A percentile compares a stretch with the other conserved stretches of the same genome.
phyloP scores from a whole-genome alignment of 2,329 filamentous ascomycete genomes.

The Trichothecium sympodiale region DNA sequence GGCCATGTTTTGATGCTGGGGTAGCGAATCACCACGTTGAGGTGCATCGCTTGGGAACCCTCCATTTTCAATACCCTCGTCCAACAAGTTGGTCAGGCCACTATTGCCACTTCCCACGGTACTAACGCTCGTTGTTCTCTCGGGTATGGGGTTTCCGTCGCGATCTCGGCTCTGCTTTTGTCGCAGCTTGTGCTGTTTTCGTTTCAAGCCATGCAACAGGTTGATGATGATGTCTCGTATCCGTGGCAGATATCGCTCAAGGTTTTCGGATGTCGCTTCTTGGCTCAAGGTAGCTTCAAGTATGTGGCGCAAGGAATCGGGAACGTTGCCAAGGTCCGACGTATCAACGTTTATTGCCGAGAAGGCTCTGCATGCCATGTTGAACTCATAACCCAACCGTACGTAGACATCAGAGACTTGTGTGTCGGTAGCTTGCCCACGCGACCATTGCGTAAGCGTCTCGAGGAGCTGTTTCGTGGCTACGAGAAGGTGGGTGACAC shows the following conservation, averaged over 20 bases:
- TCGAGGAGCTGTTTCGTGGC: slow-evolving; percentile 97
- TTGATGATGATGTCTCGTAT: slow-evolving; percentile 99
- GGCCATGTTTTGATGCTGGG: slow-evolving; percentile 15
- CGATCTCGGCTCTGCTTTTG: slow-evolving; percentile 50
- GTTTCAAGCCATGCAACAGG: slow-evolving; percentile 86
- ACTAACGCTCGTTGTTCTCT: slow-evolving; percentile 46
- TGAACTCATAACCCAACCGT: slow-evolving; percentile 95
- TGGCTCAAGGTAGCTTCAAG: slow-evolving; percentile 94
- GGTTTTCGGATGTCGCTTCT: slow-evolving; percentile 83
- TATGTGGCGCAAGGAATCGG: slow-evolving; percentile 79
- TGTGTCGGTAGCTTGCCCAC: slow-evolving; percentile 79
- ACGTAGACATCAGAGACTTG: slow-evolving; percentile 98
- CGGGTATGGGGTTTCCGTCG: slow-evolving; percentile 32
- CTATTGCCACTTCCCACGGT: slow-evolving; percentile 47
- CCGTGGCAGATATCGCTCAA: slow-evolving; percentile 85
- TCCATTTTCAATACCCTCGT: slow-evolving; percentile 47
- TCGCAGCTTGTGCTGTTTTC: slow-evolving; percentile 83
- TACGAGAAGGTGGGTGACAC: slow-evolving; percentile 92
- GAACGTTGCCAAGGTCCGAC: slow-evolving; percentile 85
- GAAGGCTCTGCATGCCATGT: slow-evolving; percentile 95
- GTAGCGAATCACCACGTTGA: slow-evolving; percentile 17
- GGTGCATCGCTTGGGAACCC: slow-evolving; percentile 26
- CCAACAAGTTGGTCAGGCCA: slow-evolving; percentile 43
- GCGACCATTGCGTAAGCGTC: slow-evolving; percentile 95
- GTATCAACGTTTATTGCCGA: slow-evolving; percentile 96